A percentile compares a stretch with the other conserved stretches of the same genome.
phyloP scores from a whole-genome alignment of 2,329 filamentous ascomycete genomes.

The Aureobasidium sp. region DNA sequence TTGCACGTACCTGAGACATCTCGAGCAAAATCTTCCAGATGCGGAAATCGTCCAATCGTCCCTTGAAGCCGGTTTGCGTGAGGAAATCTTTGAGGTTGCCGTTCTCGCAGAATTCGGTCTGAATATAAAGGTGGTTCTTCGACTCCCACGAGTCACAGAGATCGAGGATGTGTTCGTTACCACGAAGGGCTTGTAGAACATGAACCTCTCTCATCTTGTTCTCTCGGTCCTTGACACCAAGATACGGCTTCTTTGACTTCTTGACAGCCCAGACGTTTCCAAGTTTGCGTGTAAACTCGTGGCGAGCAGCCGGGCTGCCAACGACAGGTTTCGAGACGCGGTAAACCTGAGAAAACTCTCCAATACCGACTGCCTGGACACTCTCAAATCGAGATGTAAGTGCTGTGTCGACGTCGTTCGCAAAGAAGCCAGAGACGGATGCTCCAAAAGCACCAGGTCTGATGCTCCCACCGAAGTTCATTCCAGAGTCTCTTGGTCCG shows the following conservation, averaged over 20 bases:
- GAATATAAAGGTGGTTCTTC: constrained; percentile 81
- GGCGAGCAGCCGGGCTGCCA: constrained; percentile 26
- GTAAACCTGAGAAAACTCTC: constrained; percentile 92
- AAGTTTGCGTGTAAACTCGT: constrained; percentile 23
- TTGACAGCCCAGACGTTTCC: constrained; percentile 77
- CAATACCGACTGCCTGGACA: constrained; percentile 72
- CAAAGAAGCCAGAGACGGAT: constrained; percentile 62
- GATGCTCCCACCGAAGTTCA: constrained; percentile 50
- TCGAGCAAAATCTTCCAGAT: constrained; percentile 98
- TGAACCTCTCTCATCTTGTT: constrained; percentile 77
- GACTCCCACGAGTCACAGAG: constrained; percentile 85
- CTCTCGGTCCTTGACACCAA: constrained; percentile 72
- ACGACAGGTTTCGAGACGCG: constrained; percentile 55
- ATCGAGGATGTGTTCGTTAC: constrained; percentile 77
- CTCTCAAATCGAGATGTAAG: constrained; percentile 71
- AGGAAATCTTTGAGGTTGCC: constrained; percentile 85
- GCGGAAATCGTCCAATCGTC: constrained; percentile 88
- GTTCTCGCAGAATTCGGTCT: constrained; percentile 94
- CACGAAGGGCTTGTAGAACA: constrained; percentile 67
- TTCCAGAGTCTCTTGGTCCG: constrained; percentile 50
- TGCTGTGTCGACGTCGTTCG: constrained; percentile 66
- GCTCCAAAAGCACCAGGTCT: constrained; percentile 17
- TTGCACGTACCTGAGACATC: constrained; percentile 62
- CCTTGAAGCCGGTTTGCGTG: constrained; percentile 71
- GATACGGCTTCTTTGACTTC: constrained; percentile 76